Conservation (phyloP, 2,329 filamentous ascomycete species). For the Lachnellula cervina region DNA sequence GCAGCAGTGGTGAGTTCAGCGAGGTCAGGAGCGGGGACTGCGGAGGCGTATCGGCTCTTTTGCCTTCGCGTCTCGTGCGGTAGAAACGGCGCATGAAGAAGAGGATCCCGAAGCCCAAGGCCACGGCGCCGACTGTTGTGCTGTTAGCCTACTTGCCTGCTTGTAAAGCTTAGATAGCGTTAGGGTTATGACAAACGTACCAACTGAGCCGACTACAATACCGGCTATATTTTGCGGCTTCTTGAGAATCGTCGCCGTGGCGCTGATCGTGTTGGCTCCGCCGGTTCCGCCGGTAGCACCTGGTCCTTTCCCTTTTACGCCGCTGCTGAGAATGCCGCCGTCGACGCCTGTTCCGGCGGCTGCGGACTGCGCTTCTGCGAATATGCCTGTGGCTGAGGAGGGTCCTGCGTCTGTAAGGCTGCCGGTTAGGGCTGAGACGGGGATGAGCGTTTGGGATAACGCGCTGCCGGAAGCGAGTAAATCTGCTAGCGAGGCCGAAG, state of each 20-base stretch:
- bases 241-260: background rate
- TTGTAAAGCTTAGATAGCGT: background rate
- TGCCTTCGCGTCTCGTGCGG: constrained; percentile 11
- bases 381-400: background rate
- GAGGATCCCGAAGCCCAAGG: constrained; percentile 13
- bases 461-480: background rate
- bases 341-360: background rate
- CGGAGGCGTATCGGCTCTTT: constrained; percentile 13
- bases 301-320: background rate
- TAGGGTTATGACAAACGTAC: background rate
- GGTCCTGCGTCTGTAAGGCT: background rate
- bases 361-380: background rate
- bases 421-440: background rate
- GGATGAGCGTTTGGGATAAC: background rate
- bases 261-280: background rate
- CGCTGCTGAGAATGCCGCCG: background rate
- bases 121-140: constrained; percentile 9
- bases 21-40: constrained; percentile 11
- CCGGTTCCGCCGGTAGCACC: constrained; percentile 1
- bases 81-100: constrained; percentile 14
- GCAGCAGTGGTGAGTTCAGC: constrained; percentile 5
- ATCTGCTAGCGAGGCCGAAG: background rate
- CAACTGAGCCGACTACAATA: constrained; percentile 7
- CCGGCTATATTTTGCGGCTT: constrained; percentile 1
- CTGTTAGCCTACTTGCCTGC: background rate